phyloP scores from a whole-genome alignment of 78 protist species.

The Cyanophora paradoxa region DNA sequence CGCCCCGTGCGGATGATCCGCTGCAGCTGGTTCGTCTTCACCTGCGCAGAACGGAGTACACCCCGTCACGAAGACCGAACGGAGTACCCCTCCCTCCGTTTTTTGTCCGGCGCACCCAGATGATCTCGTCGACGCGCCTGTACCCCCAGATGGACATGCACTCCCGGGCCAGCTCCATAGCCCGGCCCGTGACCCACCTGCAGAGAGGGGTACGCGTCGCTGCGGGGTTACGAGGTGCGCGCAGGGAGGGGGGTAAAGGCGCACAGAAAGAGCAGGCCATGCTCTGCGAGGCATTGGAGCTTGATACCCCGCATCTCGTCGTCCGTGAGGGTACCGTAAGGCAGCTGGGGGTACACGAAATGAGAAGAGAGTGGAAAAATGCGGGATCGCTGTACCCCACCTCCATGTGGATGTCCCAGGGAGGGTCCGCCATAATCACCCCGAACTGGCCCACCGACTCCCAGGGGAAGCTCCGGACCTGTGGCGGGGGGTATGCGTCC shows the following conservation, averaged over 20 bases:
- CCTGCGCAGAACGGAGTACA: too few relatives aligned
- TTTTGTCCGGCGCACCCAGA: too few relatives aligned
- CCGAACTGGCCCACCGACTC: constrained; percentile 31
- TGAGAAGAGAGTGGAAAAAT: neutral
- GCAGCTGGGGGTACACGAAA: neutral
- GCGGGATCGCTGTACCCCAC: constrained; percentile 15
- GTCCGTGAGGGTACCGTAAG: constrained; percentile 24
- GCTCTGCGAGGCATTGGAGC: constrained; percentile 9
- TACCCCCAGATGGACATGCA: constrained; percentile 41
- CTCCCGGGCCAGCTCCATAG: constrained; percentile 34
- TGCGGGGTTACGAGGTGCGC: neutral
- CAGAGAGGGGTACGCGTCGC: neutral
- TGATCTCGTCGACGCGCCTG: too few relatives aligned
- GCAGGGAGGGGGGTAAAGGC: neutral
- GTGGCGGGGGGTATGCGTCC: too few relatives aligned
- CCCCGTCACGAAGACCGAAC: too few relatives aligned
- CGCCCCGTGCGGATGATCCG: constrained; percentile 36
- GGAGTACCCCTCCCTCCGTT: too few relatives aligned
- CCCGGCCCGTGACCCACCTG: constrained; percentile 33
- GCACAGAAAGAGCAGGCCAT: constrained; percentile 37
- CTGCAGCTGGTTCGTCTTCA: constrained; percentile 46
- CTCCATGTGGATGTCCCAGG: constrained; percentile 45
- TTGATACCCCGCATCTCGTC: constrained; percentile 19
- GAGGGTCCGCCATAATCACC: constrained; percentile 47
- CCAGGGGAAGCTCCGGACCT: neutral